Base-by-base conservation (phyloP, 305 asterid genomes). In the Solanum hybrid region DNA sequence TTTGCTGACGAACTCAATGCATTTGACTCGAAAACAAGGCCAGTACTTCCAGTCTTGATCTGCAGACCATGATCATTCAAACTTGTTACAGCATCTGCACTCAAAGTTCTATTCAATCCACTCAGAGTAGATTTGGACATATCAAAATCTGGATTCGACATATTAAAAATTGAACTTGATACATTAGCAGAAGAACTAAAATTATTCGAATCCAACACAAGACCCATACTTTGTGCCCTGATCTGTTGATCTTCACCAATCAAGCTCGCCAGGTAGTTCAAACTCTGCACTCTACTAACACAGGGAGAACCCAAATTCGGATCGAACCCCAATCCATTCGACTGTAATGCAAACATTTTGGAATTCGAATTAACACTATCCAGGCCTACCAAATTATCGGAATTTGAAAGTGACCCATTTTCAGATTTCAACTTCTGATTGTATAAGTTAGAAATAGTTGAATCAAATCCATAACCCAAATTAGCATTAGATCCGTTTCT, bases 381-480 rank as follows among this genome's bases (percentile, higher is more conserved):
- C 77, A n/a, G 64, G 5, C 66, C 72, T 24, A 35, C 76, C 75
- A 36, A 56, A 20, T 32, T 89, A n/a, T 78, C 26, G 38, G 92
- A 85, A 87, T 88, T 90, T 46, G 91, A 86, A 89, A 82, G 78
- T 10, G 88, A 77, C 72, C 87, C 40, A 46, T 87, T 85, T 24
- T 92, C 92, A 73, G 89, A 90, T 86, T 87, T 91, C 85, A 38
- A 79, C 91, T 89, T 91, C 29, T 89, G 91, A 91, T 85, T 91
- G 90, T 91, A 94, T 90, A 95, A 88, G 92, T 93, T 93, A 34
- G 93, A 89, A 75, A 93, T 91, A 87, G 72, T 38, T 73, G 88
- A 91, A 89, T 86, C 88, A 80, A 92, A 71, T 66, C 91, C 90
- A 78, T 38, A 86, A 86, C 91, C 89, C 35, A 89, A 88, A 89